Evolutionary conservation across 495 filamentous ascomycete genomes (phyloP), one percentile per base, ranked within the genome.

Genomic region (Penicillium samsonianum): DNA sequence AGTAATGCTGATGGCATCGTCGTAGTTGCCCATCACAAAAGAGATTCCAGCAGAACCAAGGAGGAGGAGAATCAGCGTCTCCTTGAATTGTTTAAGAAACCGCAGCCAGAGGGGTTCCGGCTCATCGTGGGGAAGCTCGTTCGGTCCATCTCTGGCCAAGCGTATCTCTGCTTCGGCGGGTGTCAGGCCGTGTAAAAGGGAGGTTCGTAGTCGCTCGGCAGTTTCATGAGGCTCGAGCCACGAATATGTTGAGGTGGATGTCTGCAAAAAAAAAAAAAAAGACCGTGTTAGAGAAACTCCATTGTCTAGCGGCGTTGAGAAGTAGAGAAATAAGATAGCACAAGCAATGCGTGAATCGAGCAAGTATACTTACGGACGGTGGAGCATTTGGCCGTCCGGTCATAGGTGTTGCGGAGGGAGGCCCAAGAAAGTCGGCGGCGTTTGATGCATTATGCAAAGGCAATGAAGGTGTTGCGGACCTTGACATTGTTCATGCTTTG

Each of bases 21-120:
- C 92, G 74, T 87, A 85, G 67, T 99, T 98, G 26, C 94, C 92
- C 81, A 99, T 91, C 47, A 97, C 65, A 45, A 96, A 87, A 0
- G 92, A 96, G 40, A 96, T 85, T 6, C 82, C 89, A 0, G 94
- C 92, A n/a, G 93, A 96, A 7, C 80, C 87, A 5, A 99, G 84
- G 12, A 99, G 82, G n/a, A 99, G 84, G 11, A 98, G 72, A 37
- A 99, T 87, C 33, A 96, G 84, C 2, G 86, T 85, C 67, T 99
- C 94, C 63, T 91, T 87, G 74, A 99, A 99, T 68, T 99, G 94
- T 73, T 95, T 92, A 61, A 96, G 71, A 65, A 99, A 99, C 52
- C 92, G 89, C 28, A 96, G 73, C 89, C 94, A 98, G 50, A 97
- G 73, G 16, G 94, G 92, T 74, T 99, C 94, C 5, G 92, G 91